phyloP scores from a whole-genome alignment of 768 basidiomycete genomes.

The Xanthoconium stramineum region DNA sequence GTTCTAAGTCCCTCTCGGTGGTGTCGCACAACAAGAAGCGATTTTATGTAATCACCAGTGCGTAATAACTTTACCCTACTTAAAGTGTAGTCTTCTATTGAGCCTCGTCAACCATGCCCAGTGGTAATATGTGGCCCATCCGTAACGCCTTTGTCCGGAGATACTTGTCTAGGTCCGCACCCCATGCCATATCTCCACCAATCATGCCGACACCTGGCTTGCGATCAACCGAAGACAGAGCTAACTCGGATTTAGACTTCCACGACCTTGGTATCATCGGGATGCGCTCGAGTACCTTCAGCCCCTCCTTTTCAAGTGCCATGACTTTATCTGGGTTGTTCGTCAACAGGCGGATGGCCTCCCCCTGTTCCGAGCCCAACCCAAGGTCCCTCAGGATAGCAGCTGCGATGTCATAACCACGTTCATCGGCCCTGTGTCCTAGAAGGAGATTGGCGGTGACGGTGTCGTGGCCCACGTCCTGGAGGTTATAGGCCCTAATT shows the following conservation, averaged over 20 bases:
- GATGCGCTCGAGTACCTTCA: constrained; percentile 79
- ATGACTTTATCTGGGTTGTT: constrained; percentile 98
- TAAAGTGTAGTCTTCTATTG: too few relatives aligned
- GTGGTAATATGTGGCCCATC: constrained; percentile 92
- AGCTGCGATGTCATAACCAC: constrained; percentile 87
- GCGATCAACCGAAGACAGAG: constrained; percentile 23
- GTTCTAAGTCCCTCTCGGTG: neutral
- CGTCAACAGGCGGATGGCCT: constrained; percentile 78
- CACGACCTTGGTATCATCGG: constrained; percentile 95
- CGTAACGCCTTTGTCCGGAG: constrained; percentile 91
- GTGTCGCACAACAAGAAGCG: neutral
- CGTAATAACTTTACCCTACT: neutral
- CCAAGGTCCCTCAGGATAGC: constrained; percentile 89
- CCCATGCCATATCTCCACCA: constrained; percentile 71
- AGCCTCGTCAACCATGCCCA: constrained; percentile 28
- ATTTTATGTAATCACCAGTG: neutral
- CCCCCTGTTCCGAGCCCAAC: constrained; percentile 53
- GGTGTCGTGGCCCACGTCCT: constrained; percentile 98
- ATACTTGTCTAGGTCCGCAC: constrained; percentile 91
- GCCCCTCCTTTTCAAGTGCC: constrained; percentile 79
- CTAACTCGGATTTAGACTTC: constrained; percentile 35
- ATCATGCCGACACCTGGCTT: constrained; percentile 72
- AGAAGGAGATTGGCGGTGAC: constrained; percentile 95
- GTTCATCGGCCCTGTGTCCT: constrained; percentile 91
- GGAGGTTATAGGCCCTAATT: constrained; percentile 95